Percentiles rank a stretch among this genome's conserved stretches.
Conservation (phyloP, 2,329 filamentous ascomycete genomes). For the Botryotinia globosa region DNA sequence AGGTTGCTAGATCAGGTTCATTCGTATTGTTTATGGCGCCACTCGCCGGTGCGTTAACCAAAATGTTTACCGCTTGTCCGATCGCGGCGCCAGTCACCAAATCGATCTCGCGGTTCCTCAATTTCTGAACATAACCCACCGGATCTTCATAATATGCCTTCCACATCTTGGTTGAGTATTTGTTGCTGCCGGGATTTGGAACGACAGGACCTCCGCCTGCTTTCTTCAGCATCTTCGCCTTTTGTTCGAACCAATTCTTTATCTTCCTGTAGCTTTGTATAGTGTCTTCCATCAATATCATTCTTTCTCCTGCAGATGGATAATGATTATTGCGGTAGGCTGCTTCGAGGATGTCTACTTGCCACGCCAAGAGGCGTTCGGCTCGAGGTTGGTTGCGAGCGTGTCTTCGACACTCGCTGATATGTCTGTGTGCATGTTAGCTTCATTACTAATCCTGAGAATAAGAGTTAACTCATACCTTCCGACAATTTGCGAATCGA, state of each 20-base stretch:
- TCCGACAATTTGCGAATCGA: constrained; percentile 4
- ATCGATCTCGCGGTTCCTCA: not conserved
- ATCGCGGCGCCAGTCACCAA: not conserved
- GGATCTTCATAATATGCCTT: not conserved
- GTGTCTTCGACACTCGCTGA: not conserved
- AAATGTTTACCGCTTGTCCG: not conserved
- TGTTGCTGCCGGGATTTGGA: not conserved
- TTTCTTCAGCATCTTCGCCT: not conserved
- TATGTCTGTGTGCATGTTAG: constrained; percentile 6
- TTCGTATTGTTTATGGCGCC: not conserved
- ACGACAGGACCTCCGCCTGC: too few species aligned
- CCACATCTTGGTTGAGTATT: not conserved
- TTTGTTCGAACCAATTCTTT: constrained; percentile 10
- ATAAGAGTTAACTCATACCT: not conserved
- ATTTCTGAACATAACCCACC: not conserved
- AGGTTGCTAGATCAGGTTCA: not conserved
- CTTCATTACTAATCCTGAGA: not conserved
- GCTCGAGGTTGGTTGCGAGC: not conserved
- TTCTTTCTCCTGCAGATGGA: not conserved
- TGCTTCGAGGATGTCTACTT: not conserved
- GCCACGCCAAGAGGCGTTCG: not conserved
- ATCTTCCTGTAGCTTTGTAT: not conserved
- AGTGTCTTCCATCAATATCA: not conserved
- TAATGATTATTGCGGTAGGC: not conserved
- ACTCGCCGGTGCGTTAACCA: not conserved